A percentile compares a stretch with the other conserved stretches of the same genome.
phyloP scores from a whole-genome alignment of 306 rosid species.

The Senna tora region DNA sequence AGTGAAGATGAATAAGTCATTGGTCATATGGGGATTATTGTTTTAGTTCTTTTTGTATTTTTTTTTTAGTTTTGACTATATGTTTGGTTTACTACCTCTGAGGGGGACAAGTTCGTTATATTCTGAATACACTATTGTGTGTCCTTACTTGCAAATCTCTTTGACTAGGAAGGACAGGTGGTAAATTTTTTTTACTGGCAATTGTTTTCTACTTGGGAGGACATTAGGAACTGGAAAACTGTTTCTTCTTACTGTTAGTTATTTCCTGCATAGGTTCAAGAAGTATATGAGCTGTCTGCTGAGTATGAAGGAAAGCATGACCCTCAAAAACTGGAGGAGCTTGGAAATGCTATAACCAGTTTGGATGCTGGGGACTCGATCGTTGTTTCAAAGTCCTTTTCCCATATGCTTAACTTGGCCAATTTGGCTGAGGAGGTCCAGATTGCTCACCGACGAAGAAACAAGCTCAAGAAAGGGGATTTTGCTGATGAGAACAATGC shows the following conservation, averaged over 20 bases:
- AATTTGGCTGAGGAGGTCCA: constrained; percentile 99
- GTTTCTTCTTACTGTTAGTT: constrained; percentile 25
- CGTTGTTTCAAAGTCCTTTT: constrained; percentile 85
- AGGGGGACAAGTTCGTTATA: not conserved
- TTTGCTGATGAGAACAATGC: constrained; percentile 87
- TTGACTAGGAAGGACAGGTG: not conserved
- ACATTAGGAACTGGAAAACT: constrained; percentile 20
- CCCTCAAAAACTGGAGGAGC: constrained; percentile 82
- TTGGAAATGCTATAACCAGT: constrained; percentile 80
- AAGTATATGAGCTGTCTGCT: constrained; percentile 94
- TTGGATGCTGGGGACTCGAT: constrained; percentile 97
- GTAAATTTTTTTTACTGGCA: not conserved
- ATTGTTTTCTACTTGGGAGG: not conserved
- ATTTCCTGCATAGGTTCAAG: constrained; percentile 72
- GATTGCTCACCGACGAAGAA: constrained; percentile 84
- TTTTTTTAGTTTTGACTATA: constrained; percentile 4
- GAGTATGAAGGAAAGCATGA: constrained; percentile 91
- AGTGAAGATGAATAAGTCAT: too few species aligned
- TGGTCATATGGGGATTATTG: not conserved
- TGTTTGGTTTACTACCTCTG: constrained; percentile 3
- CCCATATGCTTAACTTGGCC: constrained; percentile 99
- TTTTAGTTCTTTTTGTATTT: constrained; percentile 23
- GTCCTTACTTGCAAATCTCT: not conserved
- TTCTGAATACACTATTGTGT: not conserved
- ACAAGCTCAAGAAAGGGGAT: constrained; percentile 91